Evolutionary conservation across 306 rosid genomes (phyloP), one percentile per base, ranked within the genome.

Genomic region (Chamaecrista fasciculata): DNA sequence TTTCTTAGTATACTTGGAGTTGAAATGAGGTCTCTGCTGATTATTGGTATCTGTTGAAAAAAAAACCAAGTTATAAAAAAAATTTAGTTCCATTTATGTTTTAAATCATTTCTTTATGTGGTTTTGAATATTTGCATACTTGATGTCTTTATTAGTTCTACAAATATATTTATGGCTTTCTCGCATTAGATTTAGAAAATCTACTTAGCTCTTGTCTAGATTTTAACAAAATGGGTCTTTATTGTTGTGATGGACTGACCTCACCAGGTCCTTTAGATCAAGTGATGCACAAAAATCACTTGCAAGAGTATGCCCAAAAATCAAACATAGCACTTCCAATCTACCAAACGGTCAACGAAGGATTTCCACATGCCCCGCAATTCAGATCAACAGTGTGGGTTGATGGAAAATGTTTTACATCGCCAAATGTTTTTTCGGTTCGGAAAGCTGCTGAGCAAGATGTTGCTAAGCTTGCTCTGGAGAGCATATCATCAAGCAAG

Each of bases 381-480:
- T 85, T 53, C 63, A 73, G 86, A 53, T 75, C 87, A 4, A 75
- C 73, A 0, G 91, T 89, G 24, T 12, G 6, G 23, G 85, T 85
- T 4, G 80, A 67, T 29, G 93, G 78, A 24, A 67, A 16, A 4
- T 2, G 1, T 11, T 83, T 69, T 43, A 71, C 83, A n/a, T 70
- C 86, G 1, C 23, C 74, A 1, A 51, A 43, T 26, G 66, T 80
- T 3, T 89, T 77, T 58, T 0, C 44, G 0, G 63, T 47, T 0
- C 57, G 80, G 24, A 83, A 69, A 75, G 80, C 74, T 0, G 89
- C 93, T 1, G 93, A 87, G 14, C 84, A 89, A 2, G 85, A 83
- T 2, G 89, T 23, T 8, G 87, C 93, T 2, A 82, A 60, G 48
- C 14, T 81, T 37, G 93, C 91, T 0, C 19, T 81, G 20, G 83